Evolutionary conservation across 2,329 filamentous ascomycete species (phyloP).

Genomic region (Chrysoporthe austroafricana): DNA sequence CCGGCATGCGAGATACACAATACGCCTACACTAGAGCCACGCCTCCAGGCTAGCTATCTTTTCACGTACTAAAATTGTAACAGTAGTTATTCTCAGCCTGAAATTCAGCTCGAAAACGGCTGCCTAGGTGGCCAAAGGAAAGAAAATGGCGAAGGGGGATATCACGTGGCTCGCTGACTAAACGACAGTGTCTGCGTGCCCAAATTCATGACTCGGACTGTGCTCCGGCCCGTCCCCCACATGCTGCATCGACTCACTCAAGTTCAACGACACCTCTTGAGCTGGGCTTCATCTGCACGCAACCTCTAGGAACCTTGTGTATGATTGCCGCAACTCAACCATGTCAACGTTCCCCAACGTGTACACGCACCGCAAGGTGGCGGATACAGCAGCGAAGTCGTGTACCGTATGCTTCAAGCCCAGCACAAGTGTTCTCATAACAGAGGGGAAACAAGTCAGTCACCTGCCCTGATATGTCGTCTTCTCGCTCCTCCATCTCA

Average conservation of each 20-base stretch:
- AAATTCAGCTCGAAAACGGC: no score
- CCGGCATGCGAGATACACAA: not conserved
- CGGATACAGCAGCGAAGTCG: constrained; percentile 78
- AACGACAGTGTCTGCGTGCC: constrained; percentile 16
- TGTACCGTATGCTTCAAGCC: constrained; percentile 94
- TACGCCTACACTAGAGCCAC: not conserved
- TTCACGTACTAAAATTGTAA: not conserved
- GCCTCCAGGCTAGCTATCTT: not conserved
- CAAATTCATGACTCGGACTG: not conserved
- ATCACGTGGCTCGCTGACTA: constrained; percentile 24
- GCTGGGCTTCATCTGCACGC: not conserved
- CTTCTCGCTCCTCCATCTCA: not conserved
- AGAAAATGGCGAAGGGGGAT: not conserved
- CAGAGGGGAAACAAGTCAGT: constrained; percentile 81
- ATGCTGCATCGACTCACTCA: constrained; percentile 13
- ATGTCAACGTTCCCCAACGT: constrained; percentile 70
- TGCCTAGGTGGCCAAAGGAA: not conserved
- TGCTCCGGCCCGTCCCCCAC: not conserved
- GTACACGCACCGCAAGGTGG: constrained; percentile 85
- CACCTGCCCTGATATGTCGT: not conserved
- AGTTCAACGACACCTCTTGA: constrained; percentile 16
- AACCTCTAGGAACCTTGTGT: not conserved
- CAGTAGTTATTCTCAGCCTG: no score
- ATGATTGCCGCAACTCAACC: constrained; percentile 13
- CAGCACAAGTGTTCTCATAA: constrained; percentile 84